Evolutionary conservation across 768 basidiomycete genomes (phyloP).

Genomic region (Agaricus subrufescens): DNA sequence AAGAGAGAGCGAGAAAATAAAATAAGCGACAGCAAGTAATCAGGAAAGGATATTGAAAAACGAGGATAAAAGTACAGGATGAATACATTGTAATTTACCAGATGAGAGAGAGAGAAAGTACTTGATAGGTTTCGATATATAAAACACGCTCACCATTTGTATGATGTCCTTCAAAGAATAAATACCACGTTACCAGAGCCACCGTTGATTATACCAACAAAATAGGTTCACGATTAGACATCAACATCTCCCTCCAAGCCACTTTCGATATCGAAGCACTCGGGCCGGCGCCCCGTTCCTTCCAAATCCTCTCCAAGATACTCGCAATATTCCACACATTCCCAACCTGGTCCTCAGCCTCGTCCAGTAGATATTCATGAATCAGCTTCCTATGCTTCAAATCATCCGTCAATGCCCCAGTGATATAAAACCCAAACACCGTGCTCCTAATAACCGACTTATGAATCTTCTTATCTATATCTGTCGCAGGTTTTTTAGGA

Average conservation of each 20-base stretch:
- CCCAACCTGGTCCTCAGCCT: conserved; percentile 50
- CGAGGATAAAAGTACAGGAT: too few relatives aligned
- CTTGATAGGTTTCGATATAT: background rate
- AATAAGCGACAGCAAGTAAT: too few relatives aligned
- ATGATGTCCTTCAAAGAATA: too few relatives aligned
- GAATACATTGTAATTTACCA: too few relatives aligned
- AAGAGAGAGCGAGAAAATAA: too few relatives aligned
- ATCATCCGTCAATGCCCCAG: conserved; percentile 63
- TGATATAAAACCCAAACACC: conserved; percentile 73
- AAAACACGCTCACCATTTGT: too few relatives aligned
- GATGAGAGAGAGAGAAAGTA: background rate
- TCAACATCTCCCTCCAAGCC: conserved; percentile 57
- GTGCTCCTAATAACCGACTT: conserved; percentile 69
- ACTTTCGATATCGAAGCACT: background rate
- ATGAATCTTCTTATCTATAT: conserved; percentile 23
- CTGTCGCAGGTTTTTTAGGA: conserved; percentile 22
- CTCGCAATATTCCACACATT: conserved; percentile 53
- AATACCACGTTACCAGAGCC: background rate
- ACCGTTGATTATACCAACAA: conserved; percentile 33
- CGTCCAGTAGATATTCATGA: conserved; percentile 40
- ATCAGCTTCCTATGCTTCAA: conserved; percentile 37
- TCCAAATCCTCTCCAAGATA: conserved; percentile 61
- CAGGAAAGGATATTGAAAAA: too few relatives aligned
- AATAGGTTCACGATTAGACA: conserved; percentile 42
- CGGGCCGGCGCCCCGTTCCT: conserved; percentile 22